A percentile compares a stretch with the other conserved stretches of the same genome.
Conservation (phyloP, 441 rosid species). For the Biscutella auriculata region DNA sequence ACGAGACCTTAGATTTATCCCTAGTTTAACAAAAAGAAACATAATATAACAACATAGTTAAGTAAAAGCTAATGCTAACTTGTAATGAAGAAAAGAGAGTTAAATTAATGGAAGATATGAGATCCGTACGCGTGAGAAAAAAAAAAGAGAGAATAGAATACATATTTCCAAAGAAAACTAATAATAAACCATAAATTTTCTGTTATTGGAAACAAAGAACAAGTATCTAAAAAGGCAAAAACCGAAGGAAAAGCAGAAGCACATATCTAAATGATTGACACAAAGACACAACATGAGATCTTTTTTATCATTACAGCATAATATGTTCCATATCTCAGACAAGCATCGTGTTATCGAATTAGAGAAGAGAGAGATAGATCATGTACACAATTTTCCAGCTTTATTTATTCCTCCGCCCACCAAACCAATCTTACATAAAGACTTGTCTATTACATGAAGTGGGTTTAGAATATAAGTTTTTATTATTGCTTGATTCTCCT, state of each 20-base stretch:
- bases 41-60: too few relatives aligned
- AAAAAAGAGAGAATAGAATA: neutral
- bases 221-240: conserved; percentile 19
- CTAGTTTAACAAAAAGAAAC: too few relatives aligned
- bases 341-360: conserved; percentile 29
- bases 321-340: conserved; percentile 20
- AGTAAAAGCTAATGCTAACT: too few relatives aligned
- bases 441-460: conserved; percentile 14
- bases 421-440: conserved; percentile 17
- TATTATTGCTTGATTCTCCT: conserved; percentile 21
- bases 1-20: too few relatives aligned
- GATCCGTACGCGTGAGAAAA: neutral
- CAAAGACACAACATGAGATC: conserved; percentile 4
- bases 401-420: conserved; percentile 47
- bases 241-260: conserved; percentile 18
- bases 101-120: neutral
- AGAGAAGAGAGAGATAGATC: conserved; percentile 15
- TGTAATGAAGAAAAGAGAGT: too few relatives aligned
- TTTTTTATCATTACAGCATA: conserved; percentile 22
- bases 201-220: conserved; percentile 21
- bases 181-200: conserved; percentile 12
- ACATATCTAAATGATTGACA: conserved; percentile 23
- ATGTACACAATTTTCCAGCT: conserved; percentile 4
- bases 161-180: neutral
- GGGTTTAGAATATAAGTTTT: conserved; percentile 21